These are phyloP conservation scores for Pelargonium australe DNA, from an alignment of 441 rosid genomes.

Conservation along the genomic window DNA sequence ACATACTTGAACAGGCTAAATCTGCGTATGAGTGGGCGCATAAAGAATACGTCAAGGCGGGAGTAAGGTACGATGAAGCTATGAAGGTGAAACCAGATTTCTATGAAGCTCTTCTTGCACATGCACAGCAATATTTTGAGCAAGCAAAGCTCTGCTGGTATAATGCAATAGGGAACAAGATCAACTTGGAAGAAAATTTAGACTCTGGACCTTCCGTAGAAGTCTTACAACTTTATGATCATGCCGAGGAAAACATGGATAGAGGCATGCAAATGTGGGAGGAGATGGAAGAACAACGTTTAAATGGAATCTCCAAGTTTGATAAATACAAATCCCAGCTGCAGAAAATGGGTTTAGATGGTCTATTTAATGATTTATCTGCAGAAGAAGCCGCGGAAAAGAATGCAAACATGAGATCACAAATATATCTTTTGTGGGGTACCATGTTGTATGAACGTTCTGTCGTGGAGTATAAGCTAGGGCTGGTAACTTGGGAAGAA, in stretches of 20 bases:
- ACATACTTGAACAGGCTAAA: constrained; percentile 45
- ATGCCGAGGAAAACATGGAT: constrained; percentile 87
- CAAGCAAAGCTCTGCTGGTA: constrained; percentile 92
- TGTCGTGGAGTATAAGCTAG: constrained; percentile 74
- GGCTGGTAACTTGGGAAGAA: constrained; percentile 82
- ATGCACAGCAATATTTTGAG: constrained; percentile 85
- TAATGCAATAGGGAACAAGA: constrained; percentile 57
- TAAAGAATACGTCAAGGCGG: constrained; percentile 58
- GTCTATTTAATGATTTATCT: constrained; percentile 42
- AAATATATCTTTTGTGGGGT: constrained; percentile 89
- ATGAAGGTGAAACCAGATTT: constrained; percentile 79
- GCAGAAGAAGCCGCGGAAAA: constrained; percentile 63
- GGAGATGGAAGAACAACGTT: constrained; percentile 66
- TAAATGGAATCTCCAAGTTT: constrained; percentile 55
- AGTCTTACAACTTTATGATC: constrained; percentile 72
- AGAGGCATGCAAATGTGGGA: constrained; percentile 93
- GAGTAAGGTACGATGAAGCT: constrained; percentile 64
- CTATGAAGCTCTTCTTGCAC: constrained; percentile 79
- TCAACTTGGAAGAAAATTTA: constrained; percentile 25
- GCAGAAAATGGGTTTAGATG: constrained; percentile 60
- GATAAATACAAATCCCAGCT: constrained; percentile 47
- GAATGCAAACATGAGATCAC: constrained; percentile 74
- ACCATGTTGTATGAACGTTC: constrained; percentile 89
- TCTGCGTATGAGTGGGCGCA: constrained; percentile 64
- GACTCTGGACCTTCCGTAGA: constrained; percentile 60